Conservation (phyloP, 768 basidiomycete species). For the Brasilioporus rufonigricans region DNA sequence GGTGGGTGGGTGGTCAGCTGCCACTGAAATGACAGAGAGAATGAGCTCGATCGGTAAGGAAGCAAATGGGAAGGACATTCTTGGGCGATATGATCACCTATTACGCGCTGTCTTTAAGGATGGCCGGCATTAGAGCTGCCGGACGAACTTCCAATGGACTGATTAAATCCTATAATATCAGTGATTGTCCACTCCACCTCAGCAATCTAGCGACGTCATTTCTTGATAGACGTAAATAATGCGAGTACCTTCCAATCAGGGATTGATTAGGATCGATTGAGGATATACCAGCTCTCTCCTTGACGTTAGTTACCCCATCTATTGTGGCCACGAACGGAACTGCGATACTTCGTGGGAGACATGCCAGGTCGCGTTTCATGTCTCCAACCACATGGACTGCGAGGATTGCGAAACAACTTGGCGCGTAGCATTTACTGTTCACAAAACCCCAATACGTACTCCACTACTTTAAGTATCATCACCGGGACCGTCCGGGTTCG, state of each 20-base stretch:
- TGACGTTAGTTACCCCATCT: background rate
- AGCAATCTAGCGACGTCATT: background rate
- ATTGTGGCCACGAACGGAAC: background rate
- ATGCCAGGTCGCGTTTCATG: too few relatives aligned
- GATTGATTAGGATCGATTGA: background rate
- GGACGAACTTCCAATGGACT: too few relatives aligned
- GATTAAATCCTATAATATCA: background rate
- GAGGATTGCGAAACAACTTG: background rate
- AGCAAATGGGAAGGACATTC: slow-evolving; percentile 8
- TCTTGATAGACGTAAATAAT: background rate
- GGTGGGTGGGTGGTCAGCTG: slow-evolving; percentile 19
- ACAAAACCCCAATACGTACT: background rate
- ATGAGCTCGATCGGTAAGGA: slow-evolving; percentile 33
- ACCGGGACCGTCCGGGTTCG: background rate
- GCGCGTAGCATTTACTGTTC: background rate
- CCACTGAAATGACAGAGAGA: slow-evolving; percentile 36
- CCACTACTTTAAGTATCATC: background rate
- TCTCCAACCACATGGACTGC: background rate
- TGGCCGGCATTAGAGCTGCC: too few relatives aligned
- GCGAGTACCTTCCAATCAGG: background rate
- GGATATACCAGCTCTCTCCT: too few relatives aligned
- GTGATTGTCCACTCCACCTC: background rate
- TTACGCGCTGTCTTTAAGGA: too few relatives aligned
- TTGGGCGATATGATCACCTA: background rate
- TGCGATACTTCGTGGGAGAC: background rate